These are phyloP conservation scores for Linnemannia zychae DNA, from an alignment of 192 early-diverging fungal species.

Conservation along the genomic window DNA sequence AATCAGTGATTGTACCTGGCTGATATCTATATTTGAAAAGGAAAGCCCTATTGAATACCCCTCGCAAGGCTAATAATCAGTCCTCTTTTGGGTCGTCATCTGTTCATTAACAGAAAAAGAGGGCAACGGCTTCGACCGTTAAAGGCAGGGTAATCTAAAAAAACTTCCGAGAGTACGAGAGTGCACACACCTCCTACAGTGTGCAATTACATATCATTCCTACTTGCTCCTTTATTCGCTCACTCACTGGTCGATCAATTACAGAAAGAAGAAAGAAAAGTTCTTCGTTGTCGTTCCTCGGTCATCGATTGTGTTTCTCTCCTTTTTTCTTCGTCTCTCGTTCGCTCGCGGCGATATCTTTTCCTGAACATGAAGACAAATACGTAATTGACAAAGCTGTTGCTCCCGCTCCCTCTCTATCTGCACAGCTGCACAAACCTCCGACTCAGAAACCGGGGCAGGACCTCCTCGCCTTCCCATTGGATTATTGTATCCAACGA, in stretches of 20 bases:
- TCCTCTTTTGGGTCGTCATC: no score
- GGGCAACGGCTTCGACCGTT: neutral
- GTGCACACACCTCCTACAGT: neutral
- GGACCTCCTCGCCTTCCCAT: neutral
- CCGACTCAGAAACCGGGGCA: neutral
- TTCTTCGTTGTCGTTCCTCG: neutral
- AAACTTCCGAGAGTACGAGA: neutral
- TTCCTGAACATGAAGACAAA: constrained; percentile 8
- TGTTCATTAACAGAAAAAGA: neutral
- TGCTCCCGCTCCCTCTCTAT: neutral
- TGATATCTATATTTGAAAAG: neutral
- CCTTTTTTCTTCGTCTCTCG: neutral
- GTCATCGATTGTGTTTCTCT: neutral
- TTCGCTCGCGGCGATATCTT: neutral
- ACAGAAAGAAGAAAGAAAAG: neutral
- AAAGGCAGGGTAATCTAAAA: neutral
- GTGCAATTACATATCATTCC: constrained; percentile 2
- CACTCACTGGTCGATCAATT: neutral
- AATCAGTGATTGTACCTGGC: neutral
- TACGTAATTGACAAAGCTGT: neutral
- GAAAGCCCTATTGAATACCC: neutral
- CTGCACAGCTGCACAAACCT: neutral
- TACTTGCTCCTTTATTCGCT: neutral
- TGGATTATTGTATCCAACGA: neutral
- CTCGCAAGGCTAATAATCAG: no score